phyloP scores from a whole-genome alignment of 2,329 filamentous ascomycete genomes.

The Dendrostoma leiphaemia region DNA sequence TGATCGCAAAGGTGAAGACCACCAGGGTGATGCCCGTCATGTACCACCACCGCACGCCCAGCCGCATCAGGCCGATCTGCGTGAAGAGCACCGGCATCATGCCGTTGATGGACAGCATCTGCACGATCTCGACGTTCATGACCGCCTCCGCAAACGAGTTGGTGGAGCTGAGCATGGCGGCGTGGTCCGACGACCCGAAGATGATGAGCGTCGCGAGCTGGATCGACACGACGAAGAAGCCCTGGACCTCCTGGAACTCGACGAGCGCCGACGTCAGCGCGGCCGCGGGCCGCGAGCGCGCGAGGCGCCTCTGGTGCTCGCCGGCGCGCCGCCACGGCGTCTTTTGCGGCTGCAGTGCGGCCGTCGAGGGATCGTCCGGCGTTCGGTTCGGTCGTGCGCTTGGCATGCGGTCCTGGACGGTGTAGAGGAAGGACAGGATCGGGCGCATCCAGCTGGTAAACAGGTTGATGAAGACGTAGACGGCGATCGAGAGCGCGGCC shows the following conservation, averaged over 20 bases:
- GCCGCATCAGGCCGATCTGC: constrained; percentile 23
- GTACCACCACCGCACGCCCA: constrained; percentile 26
- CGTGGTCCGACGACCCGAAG: constrained; percentile 15
- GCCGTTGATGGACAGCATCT: constrained; percentile 17
- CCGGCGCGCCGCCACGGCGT: constrained; percentile 9
- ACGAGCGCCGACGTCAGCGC: constrained; percentile 21
- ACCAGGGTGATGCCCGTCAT: constrained; percentile 18
- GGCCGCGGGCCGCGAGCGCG: constrained; percentile 15
- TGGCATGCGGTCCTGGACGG: constrained; percentile 6
- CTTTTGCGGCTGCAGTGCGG: neutral
- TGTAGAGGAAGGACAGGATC: constrained; percentile 10
- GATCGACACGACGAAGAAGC: constrained; percentile 23
- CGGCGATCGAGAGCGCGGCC: constrained; percentile 12
- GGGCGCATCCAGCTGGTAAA: constrained; percentile 10
- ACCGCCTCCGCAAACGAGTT: constrained; percentile 21
- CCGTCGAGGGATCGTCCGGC: neutral
- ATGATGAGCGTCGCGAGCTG: constrained; percentile 23
- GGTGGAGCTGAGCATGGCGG: constrained; percentile 12
- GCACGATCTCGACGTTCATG: constrained; percentile 20
- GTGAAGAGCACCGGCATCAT: constrained; percentile 21
- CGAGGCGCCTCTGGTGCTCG: constrained; percentile 14
- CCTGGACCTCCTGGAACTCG: constrained; percentile 27
- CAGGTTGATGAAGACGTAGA: constrained; percentile 15
- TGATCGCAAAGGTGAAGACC: constrained; percentile 16
- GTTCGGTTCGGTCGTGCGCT: neutral